Evolutionary conservation across 139 green algal genomes (phyloP).

Genomic region (Closterium sp.): DNA sequence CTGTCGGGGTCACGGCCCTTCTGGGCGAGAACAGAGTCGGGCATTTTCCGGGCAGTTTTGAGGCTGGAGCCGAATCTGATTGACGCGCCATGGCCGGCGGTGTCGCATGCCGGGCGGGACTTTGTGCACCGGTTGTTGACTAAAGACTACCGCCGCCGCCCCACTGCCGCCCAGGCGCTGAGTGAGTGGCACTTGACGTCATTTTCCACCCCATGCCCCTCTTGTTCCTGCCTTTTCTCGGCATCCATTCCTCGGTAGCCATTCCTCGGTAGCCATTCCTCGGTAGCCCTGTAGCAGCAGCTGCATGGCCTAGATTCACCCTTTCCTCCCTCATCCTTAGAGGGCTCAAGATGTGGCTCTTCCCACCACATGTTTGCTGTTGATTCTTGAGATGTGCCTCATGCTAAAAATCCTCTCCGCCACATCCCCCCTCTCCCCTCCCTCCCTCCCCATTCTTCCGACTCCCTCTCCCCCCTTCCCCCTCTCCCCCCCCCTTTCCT

Average conservation of each 20-base stretch:
- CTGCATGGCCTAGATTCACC: no score
- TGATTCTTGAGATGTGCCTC: no score
- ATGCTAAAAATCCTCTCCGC: no score
- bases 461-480: not conserved
- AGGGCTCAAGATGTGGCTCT: no score
- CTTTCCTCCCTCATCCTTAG: no score
- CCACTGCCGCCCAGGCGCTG: conserved; percentile 34
- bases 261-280: no score
- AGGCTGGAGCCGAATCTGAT: conserved; percentile 66
- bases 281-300: no score
- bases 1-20: conserved; percentile 89
- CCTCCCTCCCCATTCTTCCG: not conserved
- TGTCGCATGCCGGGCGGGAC: conserved; percentile 59
- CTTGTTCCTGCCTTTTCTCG: no score
- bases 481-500: not conserved
- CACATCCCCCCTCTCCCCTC: not conserved
- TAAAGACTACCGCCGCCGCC: conserved; percentile 29
- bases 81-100: conserved; percentile 68
- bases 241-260: no score
- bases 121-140: conserved; percentile 58
- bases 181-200: not conserved
- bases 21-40: conserved; percentile 66
- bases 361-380: no score
- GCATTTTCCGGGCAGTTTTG: conserved; percentile 58
- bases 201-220: not conserved